A percentile compares a stretch with the other conserved stretches of the same genome.
phyloP scores from a whole-genome alignment of 192 early-diverging fungal genomes.

The Coemansia sp. region DNA sequence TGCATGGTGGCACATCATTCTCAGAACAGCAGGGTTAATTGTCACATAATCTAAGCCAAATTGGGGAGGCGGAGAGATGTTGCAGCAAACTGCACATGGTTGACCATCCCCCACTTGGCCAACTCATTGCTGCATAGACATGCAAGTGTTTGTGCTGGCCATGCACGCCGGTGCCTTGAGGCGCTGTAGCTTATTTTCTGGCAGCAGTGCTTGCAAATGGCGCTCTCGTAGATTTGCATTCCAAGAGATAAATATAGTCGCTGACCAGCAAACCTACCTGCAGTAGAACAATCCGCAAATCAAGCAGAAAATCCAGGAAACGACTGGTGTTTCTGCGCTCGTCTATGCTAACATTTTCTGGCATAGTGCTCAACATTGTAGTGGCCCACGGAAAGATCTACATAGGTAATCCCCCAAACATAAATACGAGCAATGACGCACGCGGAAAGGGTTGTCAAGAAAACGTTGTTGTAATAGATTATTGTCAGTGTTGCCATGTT shows the following conservation, averaged over 20 bases:
- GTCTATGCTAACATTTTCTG: constrained; percentile 18
- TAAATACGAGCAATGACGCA: background rate
- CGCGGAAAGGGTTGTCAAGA: background rate
- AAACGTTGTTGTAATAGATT: constrained; percentile 1
- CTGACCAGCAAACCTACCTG: constrained; percentile 34
- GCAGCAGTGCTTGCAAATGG: background rate
- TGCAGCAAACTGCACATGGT: background rate
- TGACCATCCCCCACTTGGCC: background rate
- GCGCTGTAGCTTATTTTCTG: background rate
- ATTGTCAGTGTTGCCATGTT: background rate
- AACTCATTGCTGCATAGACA: background rate
- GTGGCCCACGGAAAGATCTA: constrained; percentile 56
- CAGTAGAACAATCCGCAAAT: constrained; percentile 49
- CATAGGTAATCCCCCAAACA: constrained; percentile 1
- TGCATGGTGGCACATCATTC: background rate
- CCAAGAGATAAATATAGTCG: background rate
- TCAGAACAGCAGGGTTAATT: background rate
- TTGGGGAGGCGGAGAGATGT: background rate
- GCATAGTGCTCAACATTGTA: constrained; percentile 31
- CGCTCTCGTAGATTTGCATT: background rate
- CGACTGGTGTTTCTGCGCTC: constrained; percentile 37
- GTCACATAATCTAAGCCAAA: background rate
- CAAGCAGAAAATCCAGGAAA: constrained; percentile 49
- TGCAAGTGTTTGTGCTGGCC: constrained; percentile 3
- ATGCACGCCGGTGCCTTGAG: background rate